A percentile compares a stretch with the other conserved stretches of the same genome.
phyloP scores from a whole-genome alignment of 2,329 filamentous ascomycete genomes.

The Aspergillus persii region DNA sequence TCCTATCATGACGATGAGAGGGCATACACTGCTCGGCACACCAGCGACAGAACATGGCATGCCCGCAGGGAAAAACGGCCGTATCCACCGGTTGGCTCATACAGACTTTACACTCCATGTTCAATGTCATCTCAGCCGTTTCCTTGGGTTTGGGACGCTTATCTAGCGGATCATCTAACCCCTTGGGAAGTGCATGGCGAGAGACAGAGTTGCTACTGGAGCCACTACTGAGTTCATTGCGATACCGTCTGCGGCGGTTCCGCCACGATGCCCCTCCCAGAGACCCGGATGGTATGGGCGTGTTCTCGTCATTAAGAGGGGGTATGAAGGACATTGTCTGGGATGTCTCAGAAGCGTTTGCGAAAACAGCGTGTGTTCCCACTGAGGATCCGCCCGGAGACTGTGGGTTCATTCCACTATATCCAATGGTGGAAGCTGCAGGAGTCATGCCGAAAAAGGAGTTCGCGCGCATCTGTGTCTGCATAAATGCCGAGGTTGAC shows the following conservation, averaged over 20 bases:
- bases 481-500: neutral
- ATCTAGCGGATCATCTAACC: slow-evolving; percentile 44
- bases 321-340: too few relatives aligned
- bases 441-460: neutral
- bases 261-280: neutral
- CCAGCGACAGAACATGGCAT: slow-evolving; percentile 56
- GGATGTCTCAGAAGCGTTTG: too few relatives aligned
- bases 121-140: slow-evolving; percentile 50
- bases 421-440: neutral
- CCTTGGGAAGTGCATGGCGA: slow-evolving; percentile 19
- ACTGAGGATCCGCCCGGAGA: neutral
- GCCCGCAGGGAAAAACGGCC: slow-evolving; percentile 54
- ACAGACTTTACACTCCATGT: slow-evolving; percentile 54
- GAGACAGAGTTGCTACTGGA: slow-evolving; percentile 1
- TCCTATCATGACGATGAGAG: neutral
- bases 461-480: neutral
- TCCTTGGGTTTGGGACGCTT: slow-evolving; percentile 48
- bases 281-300: neutral
- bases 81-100: slow-evolving; percentile 53
- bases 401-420: neutral
- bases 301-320: too few relatives aligned
- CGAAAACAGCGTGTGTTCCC: neutral
- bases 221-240: neutral
- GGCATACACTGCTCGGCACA: slow-evolving; percentile 46
- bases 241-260: too few relatives aligned